A percentile compares a stretch with the other conserved stretches of the same genome.
phyloP scores from a whole-genome alignment of 495 filamentous ascomycete genomes.

The Penicillium herquei region DNA sequence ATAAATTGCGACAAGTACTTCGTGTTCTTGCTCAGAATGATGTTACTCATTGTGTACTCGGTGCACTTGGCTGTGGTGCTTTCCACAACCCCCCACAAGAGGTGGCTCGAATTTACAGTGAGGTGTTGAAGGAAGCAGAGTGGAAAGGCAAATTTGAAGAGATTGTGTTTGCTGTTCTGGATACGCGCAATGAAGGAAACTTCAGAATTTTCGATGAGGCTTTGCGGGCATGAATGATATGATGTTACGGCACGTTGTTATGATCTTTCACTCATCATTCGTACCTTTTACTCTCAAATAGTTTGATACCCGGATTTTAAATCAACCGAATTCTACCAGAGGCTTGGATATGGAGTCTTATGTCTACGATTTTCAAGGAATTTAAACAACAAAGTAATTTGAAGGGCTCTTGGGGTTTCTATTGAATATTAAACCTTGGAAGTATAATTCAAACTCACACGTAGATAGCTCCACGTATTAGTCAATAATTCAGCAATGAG shows the following conservation, averaged over 20 bases:
- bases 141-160: conserved; percentile 42
- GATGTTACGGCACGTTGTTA: neutral
- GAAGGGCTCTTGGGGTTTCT: no score
- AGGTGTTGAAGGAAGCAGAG: conserved; percentile 56
- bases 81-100: conserved; percentile 60
- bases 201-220: conserved; percentile 48
- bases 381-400: no score
- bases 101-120: conserved; percentile 59
- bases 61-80: conserved; percentile 67
- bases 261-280: neutral
- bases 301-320: no score
- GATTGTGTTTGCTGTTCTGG: conserved; percentile 35
- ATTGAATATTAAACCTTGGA: no score
- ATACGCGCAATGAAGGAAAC: conserved; percentile 39
- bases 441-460: no score
- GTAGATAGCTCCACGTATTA: neutral
- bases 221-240: conserved; percentile 18
- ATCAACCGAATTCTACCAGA: no score
- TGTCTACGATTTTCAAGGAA: no score
- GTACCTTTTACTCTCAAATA: no score
- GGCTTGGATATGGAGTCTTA: no score
- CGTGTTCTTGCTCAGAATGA: conserved; percentile 50
- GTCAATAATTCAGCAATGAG: neutral
- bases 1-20: conserved; percentile 60
- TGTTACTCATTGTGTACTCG: conserved; percentile 57